Base-by-base conservation (phyloP, 768 basidiomycete species). In the Strobilomyces echinocephalus region DNA sequence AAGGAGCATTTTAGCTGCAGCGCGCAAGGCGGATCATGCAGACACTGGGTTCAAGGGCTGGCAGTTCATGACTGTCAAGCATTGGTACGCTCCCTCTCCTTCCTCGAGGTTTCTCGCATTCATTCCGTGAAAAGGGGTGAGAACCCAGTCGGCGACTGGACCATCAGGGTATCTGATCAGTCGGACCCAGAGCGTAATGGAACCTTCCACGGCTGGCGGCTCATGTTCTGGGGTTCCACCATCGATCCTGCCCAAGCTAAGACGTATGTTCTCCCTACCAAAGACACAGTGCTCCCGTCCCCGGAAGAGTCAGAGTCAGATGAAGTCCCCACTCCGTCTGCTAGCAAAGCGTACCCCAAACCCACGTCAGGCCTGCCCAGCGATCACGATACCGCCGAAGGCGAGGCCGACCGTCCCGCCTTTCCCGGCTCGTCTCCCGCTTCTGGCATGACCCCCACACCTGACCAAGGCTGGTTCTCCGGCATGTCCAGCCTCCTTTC, bases 11-110 rank as follows among this genome's bases (percentile, higher is more conserved):
- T 72, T 99, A 38, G 95, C 88, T 20, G 82, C 83, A 18, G 77
- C 76, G 52, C 81, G 97, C 56, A 63, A 74, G 33, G 75, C 75
- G 12, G 97, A 99, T 65, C 67, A 67, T 35, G 84, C 79, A 16
- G 68, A 63, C 5, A 78, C 76, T 9, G 95, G 97, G 9, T 95
- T 79, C 68, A 82, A 82, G n/a, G 95, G 91, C 1, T 99, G 97
- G 97, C 86, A 80, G n/a, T 99, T 99, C 68, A 98, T 97, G 94
- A 83, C 84, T 31, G 81, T 98, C 52, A 99, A 99, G 71, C 97
- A 99, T 64, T 99, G 97, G 95, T 95, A 53, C 21, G 70, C 50
- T 50, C 9, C 31, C 36, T 53, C 34, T 59, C 30, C 30, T 21
- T 11, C 53, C 45, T 18, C 43, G n/a, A 54, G 34, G 14, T 7